Conservation (phyloP, 176 grass and related monocot genomes). For the Ampelocalamus luodianensis region DNA sequence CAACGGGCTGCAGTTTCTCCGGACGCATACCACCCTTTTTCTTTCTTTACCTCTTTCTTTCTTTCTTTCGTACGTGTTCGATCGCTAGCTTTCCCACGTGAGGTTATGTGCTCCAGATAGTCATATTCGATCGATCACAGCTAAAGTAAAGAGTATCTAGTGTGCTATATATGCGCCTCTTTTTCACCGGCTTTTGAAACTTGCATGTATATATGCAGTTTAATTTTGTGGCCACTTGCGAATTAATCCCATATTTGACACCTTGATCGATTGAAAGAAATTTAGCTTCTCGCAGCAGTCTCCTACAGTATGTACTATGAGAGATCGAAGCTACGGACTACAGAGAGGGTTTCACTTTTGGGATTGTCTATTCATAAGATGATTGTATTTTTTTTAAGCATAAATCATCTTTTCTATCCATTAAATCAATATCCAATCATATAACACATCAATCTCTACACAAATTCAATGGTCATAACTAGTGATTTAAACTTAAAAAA, state of each 20-base stretch:
- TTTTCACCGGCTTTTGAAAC: background rate
- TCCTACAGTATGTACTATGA: background rate
- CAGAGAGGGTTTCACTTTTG: too few species aligned
- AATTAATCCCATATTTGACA: background rate
- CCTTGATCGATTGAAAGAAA: background rate
- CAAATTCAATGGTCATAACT: too few species aligned
- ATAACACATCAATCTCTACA: too few species aligned
- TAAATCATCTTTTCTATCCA: too few species aligned
- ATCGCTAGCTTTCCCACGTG: background rate
- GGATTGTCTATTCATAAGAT: too few species aligned
- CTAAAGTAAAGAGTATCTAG: background rate
- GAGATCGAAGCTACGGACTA: too few species aligned
- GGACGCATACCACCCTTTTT: background rate
- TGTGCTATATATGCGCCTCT: too few species aligned
- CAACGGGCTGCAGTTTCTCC: background rate
- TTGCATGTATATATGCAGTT: background rate
- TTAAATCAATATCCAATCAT: too few species aligned
- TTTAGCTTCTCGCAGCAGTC: background rate
- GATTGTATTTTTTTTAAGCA: too few species aligned
- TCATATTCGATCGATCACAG: background rate
- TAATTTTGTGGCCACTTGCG: background rate
- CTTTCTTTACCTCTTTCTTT: background rate
- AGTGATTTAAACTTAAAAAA: too few species aligned
- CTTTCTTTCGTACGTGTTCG: background rate
- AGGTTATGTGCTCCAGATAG: background rate